Evolutionary conservation across 495 filamentous ascomycete species (phyloP).

Genomic region (Talaromyces nanjingensis): DNA sequence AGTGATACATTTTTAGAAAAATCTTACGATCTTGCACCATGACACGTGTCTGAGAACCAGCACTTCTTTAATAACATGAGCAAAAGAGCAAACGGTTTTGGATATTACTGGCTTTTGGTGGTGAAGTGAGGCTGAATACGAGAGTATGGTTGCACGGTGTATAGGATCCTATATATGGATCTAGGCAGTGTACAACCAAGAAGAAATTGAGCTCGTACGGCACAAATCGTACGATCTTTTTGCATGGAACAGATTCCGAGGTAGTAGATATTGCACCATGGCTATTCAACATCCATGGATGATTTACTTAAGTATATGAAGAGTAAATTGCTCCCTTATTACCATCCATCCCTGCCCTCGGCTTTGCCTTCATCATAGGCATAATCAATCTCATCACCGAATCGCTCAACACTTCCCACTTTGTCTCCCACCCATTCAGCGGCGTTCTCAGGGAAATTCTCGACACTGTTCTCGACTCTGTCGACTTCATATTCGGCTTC

Average conservation of each 20-base stretch:
- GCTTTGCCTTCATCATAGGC: constrained; percentile 30
- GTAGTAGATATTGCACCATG: neutral
- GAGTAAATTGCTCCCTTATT: neutral
- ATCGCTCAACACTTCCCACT: constrained; percentile 32
- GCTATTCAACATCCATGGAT: neutral
- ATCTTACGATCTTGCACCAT: neutral
- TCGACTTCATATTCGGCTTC: constrained; percentile 26
- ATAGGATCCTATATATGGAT: neutral
- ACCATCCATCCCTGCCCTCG: constrained; percentile 20
- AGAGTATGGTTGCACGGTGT: neutral
- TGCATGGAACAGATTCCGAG: neutral
- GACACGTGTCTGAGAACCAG: neutral
- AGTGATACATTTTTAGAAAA: neutral
- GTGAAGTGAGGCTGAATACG: neutral
- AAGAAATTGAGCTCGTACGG: neutral
- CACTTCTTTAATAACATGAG: neutral
- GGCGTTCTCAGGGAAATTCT: constrained; percentile 30
- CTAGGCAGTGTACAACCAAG: neutral
- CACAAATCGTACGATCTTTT: neutral
- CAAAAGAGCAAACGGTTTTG: too few species aligned
- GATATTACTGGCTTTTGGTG: neutral
- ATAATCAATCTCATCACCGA: constrained; percentile 29
- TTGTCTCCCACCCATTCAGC: constrained; percentile 29
- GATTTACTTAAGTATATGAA: neutral
- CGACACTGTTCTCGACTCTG: constrained; percentile 25